These are phyloP conservation scores for Dendrobium officinale DNA, from an alignment of 106 monocot genomes.

Conservation along the genomic window DNA sequence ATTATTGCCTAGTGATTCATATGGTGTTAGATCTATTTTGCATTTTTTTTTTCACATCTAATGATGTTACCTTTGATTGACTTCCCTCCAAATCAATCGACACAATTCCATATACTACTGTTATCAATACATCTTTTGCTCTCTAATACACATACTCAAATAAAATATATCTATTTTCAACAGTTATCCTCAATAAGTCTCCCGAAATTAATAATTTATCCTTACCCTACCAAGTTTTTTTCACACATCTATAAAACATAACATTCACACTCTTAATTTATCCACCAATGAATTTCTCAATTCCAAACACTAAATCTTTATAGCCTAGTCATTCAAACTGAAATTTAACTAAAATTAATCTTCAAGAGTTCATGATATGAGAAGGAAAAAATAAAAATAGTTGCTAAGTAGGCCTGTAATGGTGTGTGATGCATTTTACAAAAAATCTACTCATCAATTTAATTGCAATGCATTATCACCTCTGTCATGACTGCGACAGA, in stretches of 20 bases:
- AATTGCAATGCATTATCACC: constrained; percentile 30
- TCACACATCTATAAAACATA: neutral
- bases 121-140: neutral
- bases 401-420: neutral
- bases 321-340: neutral
- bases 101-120: neutral
- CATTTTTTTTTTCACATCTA: neutral
- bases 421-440: neutral
- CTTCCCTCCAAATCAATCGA: neutral
- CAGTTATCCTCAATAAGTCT: neutral
- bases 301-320: neutral
- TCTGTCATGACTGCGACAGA: constrained; percentile 99
- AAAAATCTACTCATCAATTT: neutral
- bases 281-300: neutral
- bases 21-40: neutral
- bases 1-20: neutral
- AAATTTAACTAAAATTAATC: neutral
- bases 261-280: neutral
- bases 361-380: neutral
- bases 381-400: neutral
- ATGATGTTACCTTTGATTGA: neutral
- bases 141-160: neutral
- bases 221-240: neutral
- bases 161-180: constrained; percentile 1
- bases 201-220: neutral